phyloP scores from a whole-genome alignment of 257 asterid genomes.

The Solanum medicagineum region DNA sequence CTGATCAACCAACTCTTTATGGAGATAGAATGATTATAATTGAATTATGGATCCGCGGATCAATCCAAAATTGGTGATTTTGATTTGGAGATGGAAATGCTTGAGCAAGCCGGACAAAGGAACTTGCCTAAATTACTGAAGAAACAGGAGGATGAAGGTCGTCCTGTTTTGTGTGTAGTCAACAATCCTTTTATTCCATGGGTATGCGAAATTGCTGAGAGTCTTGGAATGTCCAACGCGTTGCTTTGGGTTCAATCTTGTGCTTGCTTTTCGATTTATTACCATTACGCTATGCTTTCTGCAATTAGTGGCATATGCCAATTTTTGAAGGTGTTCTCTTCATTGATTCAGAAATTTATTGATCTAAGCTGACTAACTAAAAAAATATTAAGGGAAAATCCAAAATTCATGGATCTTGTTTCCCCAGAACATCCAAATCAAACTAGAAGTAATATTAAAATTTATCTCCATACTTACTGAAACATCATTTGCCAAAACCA shows the following conservation, averaged over 20 bases:
- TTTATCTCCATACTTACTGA: too few relatives aligned
- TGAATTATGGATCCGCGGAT: background rate
- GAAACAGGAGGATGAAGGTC: background rate
- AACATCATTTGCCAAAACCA: too few relatives aligned
- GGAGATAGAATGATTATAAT: background rate
- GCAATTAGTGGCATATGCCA: too few relatives aligned
- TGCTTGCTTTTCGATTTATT: background rate
- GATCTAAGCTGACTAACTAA: background rate
- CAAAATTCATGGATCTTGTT: background rate
- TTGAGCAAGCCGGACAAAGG: background rate
- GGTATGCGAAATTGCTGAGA: background rate
- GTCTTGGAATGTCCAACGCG: background rate
- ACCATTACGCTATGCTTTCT: too few relatives aligned
- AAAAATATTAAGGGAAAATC: background rate
- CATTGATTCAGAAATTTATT: background rate
- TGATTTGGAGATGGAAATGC: background rate
- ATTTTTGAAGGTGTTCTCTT: too few relatives aligned
- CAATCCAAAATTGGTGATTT: background rate
- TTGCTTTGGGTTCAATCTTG: background rate
- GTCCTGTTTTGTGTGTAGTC: background rate
- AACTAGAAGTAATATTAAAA: too few relatives aligned
- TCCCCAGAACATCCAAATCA: background rate
- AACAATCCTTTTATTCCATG: slow-evolving; percentile 1
- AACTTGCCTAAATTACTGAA: background rate
- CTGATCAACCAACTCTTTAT: background rate